These are phyloP conservation scores for Trichoderma oligosporum DNA, from an alignment of 2,329 filamentous ascomycete species.

Conservation along the genomic window DNA sequence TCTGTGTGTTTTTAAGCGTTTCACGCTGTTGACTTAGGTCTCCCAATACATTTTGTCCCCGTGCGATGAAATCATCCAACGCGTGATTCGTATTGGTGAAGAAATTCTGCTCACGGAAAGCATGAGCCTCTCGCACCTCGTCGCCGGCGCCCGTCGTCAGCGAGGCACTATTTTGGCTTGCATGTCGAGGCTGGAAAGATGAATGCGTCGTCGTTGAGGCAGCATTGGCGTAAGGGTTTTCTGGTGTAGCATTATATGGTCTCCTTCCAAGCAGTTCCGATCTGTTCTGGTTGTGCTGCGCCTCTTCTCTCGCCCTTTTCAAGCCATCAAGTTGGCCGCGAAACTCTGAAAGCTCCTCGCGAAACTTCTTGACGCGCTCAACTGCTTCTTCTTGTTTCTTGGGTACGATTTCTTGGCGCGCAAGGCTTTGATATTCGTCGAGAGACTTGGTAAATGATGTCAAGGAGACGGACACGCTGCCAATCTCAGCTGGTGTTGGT, in stretches of 20 bases:
- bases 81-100: constrained; percentile 76
- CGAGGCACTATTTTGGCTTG: constrained; percentile 33
- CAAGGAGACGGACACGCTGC: constrained; percentile 73
- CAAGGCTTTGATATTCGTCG: constrained; percentile 83
- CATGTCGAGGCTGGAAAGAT: constrained; percentile 42
- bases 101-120: constrained; percentile 85
- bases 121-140: constrained; percentile 71
- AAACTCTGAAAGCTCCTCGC: constrained; percentile 75
- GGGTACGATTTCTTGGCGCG: constrained; percentile 82
- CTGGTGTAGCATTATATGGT: constrained; percentile 74
- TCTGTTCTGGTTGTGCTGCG: constrained; percentile 61
- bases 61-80: constrained; percentile 88
- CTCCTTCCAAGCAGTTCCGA: constrained; percentile 81
- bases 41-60: constrained; percentile 83
- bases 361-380: constrained; percentile 82
- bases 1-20: constrained; percentile 92
- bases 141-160: constrained; percentile 51
- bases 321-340: constrained; percentile 72
- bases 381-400: constrained; percentile 89
- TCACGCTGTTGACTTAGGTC: constrained; percentile 88
- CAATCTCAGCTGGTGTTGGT: constrained; percentile 53
- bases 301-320: constrained; percentile 73
- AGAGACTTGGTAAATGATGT: constrained; percentile 81
- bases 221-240: constrained; percentile 82
- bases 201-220: constrained; percentile 31